phyloP scores from a whole-genome alignment of 116 monocot genomes.

The Phalaenopsis hybrid region DNA sequence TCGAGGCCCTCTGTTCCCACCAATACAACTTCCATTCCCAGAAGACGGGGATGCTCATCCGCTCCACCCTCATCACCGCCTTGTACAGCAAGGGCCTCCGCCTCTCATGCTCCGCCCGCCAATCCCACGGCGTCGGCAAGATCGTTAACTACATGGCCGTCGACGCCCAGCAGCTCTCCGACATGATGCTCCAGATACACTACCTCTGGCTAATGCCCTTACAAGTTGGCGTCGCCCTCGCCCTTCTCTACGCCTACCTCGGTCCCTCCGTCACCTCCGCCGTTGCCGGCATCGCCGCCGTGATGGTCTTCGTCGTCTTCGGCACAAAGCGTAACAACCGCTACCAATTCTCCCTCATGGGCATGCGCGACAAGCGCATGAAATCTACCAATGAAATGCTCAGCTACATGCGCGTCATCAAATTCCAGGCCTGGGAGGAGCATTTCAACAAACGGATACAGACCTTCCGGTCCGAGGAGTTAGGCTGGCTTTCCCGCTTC shows the following conservation, averaged over 20 bases:
- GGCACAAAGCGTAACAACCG: conserved; percentile 48
- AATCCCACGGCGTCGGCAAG: conserved; percentile 81
- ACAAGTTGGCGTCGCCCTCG: conserved; percentile 61
- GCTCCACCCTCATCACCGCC: conserved; percentile 63
- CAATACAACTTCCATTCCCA: conserved; percentile 93
- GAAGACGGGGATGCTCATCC: conserved; percentile 89
- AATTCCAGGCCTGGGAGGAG: conserved; percentile 76
- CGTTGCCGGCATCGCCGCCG: conserved; percentile 23
- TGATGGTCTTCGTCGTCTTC: conserved; percentile 41
- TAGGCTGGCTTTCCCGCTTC: conserved; percentile 40
- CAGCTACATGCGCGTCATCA: conserved; percentile 88
- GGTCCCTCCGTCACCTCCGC: conserved; percentile 58
- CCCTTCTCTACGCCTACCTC: conserved; percentile 54
- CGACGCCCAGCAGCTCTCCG: conserved; percentile 88
- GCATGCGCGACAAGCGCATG: conserved; percentile 87
- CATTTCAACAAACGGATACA: conserved; percentile 32
- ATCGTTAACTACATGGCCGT: conserved; percentile 99
- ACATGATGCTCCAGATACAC: conserved; percentile 90
- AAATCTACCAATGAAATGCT: conserved; percentile 96
- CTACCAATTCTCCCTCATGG: conserved; percentile 72
- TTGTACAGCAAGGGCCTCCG: conserved; percentile 78
- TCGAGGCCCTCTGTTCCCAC: conserved; percentile 74
- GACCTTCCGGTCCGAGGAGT: conserved; percentile 25
- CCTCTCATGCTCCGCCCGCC: conserved; percentile 73
- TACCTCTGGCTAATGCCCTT: conserved; percentile 92